Base-by-base conservation (phyloP, 2,329 filamentous ascomycete species). In the Escovopsis weberi region DNA sequence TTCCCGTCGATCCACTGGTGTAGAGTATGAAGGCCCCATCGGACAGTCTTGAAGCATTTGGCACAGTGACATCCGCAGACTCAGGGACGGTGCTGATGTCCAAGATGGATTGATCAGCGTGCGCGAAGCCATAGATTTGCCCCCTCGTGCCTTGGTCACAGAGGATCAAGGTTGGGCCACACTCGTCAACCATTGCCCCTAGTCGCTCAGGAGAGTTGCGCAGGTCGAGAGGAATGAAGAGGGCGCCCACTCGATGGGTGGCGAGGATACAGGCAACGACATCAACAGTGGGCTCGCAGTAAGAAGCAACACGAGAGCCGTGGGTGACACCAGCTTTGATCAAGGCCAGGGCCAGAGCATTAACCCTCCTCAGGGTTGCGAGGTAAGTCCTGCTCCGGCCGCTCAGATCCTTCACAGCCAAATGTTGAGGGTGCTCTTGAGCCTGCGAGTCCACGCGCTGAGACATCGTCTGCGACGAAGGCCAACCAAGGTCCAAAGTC, bases 141-240 rank as follows among this genome's bases (percentile, higher is more conserved):
- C 47, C 48, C 52, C 7, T 11, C 6, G 38, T 40, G 28, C 9
- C 38, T 9, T n/a, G 5, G 30, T 37, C 30, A n/a, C 34, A 34
- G n/a, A 39, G 60, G 58, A 33, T 55, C n/a, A 38, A 55, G 56
- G 38, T 56, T 12, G 38, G 38, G 8, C 32, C 32, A 19, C 15
- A 18, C n/a, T 34, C 52, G 4, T 50, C 30, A 2, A 56, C 52
- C 2, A 65, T 56, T 5, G 43, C 40, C 1, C 49, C 41, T 2
- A 64, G 55, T 5, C 64, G 55, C 10, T 49, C 18, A 1, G 50
- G 12, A 2, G 55, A 50, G 9, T 50, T 54, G 1, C 51, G 42
- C 1, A 53, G 33, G 40, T 70, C 68, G 0, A 71, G 50, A 4
- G 61, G 61, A 6, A 64, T 49, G 36, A 61, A 61, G 1, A 54